phyloP scores from a whole-genome alignment of 2,329 filamentous ascomycete species.

The Cryphonectria nitschkei region DNA sequence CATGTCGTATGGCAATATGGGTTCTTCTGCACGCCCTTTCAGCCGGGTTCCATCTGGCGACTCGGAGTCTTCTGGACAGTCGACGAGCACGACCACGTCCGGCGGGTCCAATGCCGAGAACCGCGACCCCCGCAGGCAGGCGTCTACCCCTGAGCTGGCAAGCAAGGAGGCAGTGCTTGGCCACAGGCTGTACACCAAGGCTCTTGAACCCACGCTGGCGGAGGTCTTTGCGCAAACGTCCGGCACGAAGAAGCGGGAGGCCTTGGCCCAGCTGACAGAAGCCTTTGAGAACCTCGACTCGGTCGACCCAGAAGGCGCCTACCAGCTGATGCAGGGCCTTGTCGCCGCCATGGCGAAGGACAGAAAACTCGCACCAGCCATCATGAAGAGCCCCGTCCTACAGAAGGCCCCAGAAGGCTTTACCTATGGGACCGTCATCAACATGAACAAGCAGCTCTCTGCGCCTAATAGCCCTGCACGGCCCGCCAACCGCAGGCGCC shows the following conservation, averaged over 20 bases:
- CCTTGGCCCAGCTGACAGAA: constrained; percentile 79
- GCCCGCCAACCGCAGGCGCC: constrained; percentile 64
- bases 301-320: constrained; percentile 87
- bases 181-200: constrained; percentile 77
- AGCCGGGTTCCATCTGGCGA: constrained; percentile 79
- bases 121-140: constrained; percentile 48
- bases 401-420: constrained; percentile 46
- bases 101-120: constrained; percentile 62
- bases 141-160: constrained; percentile 54
- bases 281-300: constrained; percentile 85
- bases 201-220: constrained; percentile 80
- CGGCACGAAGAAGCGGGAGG: constrained; percentile 72
- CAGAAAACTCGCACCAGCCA: constrained; percentile 61
- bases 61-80: constrained; percentile 48
- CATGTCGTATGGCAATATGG: constrained; percentile 90
- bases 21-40: constrained; percentile 90
- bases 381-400: constrained; percentile 41
- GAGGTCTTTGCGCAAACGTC: constrained; percentile 84
- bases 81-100: constrained; percentile 39
- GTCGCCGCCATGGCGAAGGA: constrained; percentile 75
- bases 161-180: constrained; percentile 85
- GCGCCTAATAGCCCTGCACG: constrained; percentile 42
- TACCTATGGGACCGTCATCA: constrained; percentile 60
- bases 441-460: constrained; percentile 54
- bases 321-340: constrained; percentile 79